Conservation (phyloP, 352 stramenopile species). For the Pythium rhizo-oryzae region DNA sequence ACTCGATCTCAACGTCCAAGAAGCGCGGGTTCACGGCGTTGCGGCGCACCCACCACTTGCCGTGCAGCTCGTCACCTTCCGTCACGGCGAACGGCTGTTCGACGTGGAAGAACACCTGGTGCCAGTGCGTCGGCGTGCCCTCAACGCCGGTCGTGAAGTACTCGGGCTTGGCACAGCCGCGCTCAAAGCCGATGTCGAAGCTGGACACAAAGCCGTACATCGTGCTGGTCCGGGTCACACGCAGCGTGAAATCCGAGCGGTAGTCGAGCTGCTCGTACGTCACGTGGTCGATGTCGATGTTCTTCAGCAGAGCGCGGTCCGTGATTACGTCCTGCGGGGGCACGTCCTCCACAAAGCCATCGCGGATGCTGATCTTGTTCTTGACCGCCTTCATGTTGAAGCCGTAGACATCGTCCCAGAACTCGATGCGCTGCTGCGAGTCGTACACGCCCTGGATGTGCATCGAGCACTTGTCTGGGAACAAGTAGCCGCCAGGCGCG, state of each 20-base stretch:
- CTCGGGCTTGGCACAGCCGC: slow-evolving; percentile 91
- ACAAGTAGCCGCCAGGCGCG: slow-evolving; percentile 91
- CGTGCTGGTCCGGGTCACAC: slow-evolving; percentile 84
- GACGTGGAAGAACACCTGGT: slow-evolving; percentile 99
- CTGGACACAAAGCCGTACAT: slow-evolving; percentile 96
- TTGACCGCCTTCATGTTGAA: slow-evolving; percentile 99
- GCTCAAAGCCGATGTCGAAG: slow-evolving; percentile 98
- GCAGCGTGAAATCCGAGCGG: slow-evolving; percentile 88
- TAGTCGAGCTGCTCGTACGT: slow-evolving; percentile 96
- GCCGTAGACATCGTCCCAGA: slow-evolving; percentile 98
- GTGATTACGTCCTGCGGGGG: slow-evolving; percentile 88
- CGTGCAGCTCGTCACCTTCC: slow-evolving; percentile 75
- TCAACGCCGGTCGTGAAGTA: slow-evolving; percentile 94
- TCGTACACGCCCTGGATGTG: slow-evolving; percentile 87
- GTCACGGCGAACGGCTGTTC: slow-evolving; percentile 72
- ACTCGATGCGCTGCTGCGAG: slow-evolving; percentile 72
- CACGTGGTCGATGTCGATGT: slow-evolving; percentile 90
- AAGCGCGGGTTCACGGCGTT: slow-evolving; percentile 94
- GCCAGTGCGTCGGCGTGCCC: slow-evolving; percentile 97
- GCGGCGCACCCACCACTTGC: slow-evolving; percentile 86
- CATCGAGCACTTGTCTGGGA: slow-evolving; percentile 98
- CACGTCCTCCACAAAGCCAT: slow-evolving; percentile 97
- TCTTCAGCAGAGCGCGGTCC: slow-evolving; percentile 78
- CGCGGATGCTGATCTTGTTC: slow-evolving; percentile 92
- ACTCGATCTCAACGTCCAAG: slow-evolving; percentile 91